These are phyloP conservation scores for Boeremia lycopersici DNA, from an alignment of 2,329 filamentous ascomycete species.

Conservation along the genomic window DNA sequence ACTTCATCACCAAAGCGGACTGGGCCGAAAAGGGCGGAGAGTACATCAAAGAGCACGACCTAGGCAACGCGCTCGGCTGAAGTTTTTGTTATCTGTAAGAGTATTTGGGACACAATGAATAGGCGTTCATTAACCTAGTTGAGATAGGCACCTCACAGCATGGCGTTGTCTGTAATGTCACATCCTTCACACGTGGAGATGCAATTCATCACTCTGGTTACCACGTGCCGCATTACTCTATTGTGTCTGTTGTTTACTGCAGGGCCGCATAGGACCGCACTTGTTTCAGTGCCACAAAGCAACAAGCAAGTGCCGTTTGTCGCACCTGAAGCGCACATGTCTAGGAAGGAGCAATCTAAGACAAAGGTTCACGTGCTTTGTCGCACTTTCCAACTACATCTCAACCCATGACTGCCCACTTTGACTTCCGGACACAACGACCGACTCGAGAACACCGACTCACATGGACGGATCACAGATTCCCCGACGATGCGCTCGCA, in stretches of 20 bases:
- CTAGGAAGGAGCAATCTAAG: neutral
- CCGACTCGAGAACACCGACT: neutral
- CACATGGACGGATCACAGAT: neutral
- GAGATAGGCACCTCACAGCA: neutral
- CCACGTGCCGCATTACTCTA: neutral
- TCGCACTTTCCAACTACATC: neutral
- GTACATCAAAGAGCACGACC: constrained; percentile 77
- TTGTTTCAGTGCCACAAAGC: constrained; percentile 1
- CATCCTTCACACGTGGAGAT: neutral
- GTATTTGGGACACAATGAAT: neutral
- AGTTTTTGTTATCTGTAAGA: neutral
- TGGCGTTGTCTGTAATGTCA: neutral
- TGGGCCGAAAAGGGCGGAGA: constrained; percentile 91
- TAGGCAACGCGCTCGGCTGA: constrained; percentile 47
- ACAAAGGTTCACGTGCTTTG: constrained; percentile 9
- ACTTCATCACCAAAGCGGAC: constrained; percentile 78
- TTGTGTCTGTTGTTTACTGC: neutral
- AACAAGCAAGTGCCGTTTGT: neutral
- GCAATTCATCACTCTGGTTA: neutral
- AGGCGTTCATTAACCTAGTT: neutral
- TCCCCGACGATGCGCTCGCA: neutral
- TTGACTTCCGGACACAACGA: neutral
- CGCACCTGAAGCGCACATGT: neutral
- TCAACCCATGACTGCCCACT: neutral
- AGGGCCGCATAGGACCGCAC: neutral